A percentile compares a stretch with the other conserved stretches of the same genome.
Conservation (phyloP, 441 rosid genomes). For the Adansonia madagascariensis region DNA sequence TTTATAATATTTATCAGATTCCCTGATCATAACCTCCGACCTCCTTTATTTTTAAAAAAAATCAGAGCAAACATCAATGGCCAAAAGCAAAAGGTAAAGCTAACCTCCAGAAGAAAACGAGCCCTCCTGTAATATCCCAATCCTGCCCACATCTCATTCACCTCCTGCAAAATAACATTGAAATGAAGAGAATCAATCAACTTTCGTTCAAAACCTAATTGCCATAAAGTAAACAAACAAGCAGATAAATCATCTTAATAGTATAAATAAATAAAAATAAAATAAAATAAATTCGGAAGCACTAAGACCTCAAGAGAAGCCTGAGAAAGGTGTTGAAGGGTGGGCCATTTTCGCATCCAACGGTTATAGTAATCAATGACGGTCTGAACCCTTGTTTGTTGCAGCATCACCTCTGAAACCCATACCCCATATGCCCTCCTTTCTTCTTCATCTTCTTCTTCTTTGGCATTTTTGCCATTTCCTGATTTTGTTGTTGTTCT, state of each 20-base stretch:
- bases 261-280: background rate
- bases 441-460: constrained; percentile 30
- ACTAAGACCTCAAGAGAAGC: constrained; percentile 79
- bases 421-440: constrained; percentile 80
- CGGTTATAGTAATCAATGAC: constrained; percentile 81
- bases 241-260: background rate
- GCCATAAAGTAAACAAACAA: background rate
- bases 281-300: background rate
- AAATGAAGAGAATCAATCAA: constrained; percentile 10
- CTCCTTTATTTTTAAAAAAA: too few relatives aligned
- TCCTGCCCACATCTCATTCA: constrained; percentile 97
- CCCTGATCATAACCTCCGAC: too few relatives aligned
- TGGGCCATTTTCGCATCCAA: constrained; percentile 92
- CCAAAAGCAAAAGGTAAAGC: constrained; percentile 2
- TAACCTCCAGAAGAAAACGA: constrained; percentile 85
- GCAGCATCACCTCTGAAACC: constrained; percentile 97
- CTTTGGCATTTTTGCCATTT: constrained; percentile 26
- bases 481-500: constrained; percentile 21
- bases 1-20: too few relatives aligned
- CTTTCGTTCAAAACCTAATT: background rate
- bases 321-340: constrained; percentile 65
- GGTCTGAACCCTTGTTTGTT: constrained; percentile 92
- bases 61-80: background rate
- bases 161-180: constrained; percentile 59
- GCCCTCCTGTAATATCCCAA: constrained; percentile 90